phyloP scores from a whole-genome alignment of 441 rosid species.

The Erysimum cheiri region DNA sequence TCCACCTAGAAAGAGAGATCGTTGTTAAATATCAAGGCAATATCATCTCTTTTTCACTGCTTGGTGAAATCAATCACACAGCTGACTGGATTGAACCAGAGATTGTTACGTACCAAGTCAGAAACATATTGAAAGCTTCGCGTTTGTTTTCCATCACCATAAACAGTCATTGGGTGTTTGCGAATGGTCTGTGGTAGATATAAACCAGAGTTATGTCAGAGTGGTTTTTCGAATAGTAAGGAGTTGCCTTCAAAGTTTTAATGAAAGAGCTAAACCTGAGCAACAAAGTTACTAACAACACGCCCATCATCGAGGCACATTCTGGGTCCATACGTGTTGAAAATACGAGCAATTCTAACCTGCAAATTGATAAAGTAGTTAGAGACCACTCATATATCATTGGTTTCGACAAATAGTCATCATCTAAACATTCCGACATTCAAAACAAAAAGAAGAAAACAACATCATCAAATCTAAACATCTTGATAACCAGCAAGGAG shows the following conservation, averaged over 20 bases:
- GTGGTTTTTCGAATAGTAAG: not conserved
- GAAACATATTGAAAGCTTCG: slow-evolving; percentile 98
- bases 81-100: slow-evolving; percentile 9
- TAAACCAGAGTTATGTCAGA: slow-evolving; percentile 8
- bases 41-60: not conserved
- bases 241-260: slow-evolving; percentile 13
- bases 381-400: slow-evolving; percentile 15
- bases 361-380: slow-evolving; percentile 42
- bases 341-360: slow-evolving; percentile 98
- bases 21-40: not conserved
- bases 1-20: slow-evolving; percentile 65
- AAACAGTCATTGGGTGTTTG: slow-evolving; percentile 91
- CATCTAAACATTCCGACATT: slow-evolving; percentile 8
- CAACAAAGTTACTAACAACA: slow-evolving; percentile 98
- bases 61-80: slow-evolving; percentile 11
- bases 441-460: not conserved
- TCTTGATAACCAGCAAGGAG: not conserved
- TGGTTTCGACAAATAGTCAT: not conserved
- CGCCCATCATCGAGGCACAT: slow-evolving; percentile 99
- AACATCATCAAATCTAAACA: slow-evolving; percentile 13
- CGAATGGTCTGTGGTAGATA: slow-evolving; percentile 74
- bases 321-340: slow-evolving; percentile 97
- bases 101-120: slow-evolving; percentile 67
- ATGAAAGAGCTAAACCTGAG: slow-evolving; percentile 67
- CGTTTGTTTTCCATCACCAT: slow-evolving; percentile 99